Base-by-base conservation (phyloP, 1,284 basidiomycete genomes). In the Chalciporus sp. region DNA sequence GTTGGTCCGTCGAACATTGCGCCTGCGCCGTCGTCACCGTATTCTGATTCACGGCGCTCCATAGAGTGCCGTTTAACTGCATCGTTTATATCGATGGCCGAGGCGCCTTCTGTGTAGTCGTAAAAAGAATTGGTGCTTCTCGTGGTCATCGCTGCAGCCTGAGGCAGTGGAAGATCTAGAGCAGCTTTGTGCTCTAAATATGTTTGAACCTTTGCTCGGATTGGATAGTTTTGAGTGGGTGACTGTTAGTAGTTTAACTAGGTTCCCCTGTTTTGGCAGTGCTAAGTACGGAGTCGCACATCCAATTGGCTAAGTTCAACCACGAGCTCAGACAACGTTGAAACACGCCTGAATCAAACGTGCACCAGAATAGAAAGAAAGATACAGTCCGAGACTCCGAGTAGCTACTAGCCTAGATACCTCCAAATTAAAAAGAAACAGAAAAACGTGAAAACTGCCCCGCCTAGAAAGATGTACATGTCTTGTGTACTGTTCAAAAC, bases 361-460 rank as follows among this genome's bases (percentile, higher is more conserved):
- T 17, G 10, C 3, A 35, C 7, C 11, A 35, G 40, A 45, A 19
- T 11, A 41, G 19, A 53, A 1, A 33, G 41, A 42, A 49, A 8
- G 16, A 27, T 49, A 56, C 51, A 48, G 44, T 66, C 39, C 50
- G 2, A 33, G 14, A 48, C 42, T 66, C 39, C 50, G 2, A 33
- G 14, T 33, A 11, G n/a, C n/a, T n/a, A 43, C 78, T 71, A 95
- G 58, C 94, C 94, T 43, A 97, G 75, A 70, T 94, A 96, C 63
- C 84, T 84, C 86, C 91, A 92, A 62, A 96, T 96, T 57, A 92
- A 72, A 76, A 83, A 95, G 76, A 97, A 97, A 72, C 87, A 92
- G 71, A 95, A 79, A 69, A 97, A 88, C 3, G 94, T 96, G 67
- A 92, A 83, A n/a, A 88, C 71, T 1, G 87, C 88, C 8, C 94